Base-by-base conservation (phyloP, 371 early-diverging fungal species). In the Basidiobolus meristosporus region DNA sequence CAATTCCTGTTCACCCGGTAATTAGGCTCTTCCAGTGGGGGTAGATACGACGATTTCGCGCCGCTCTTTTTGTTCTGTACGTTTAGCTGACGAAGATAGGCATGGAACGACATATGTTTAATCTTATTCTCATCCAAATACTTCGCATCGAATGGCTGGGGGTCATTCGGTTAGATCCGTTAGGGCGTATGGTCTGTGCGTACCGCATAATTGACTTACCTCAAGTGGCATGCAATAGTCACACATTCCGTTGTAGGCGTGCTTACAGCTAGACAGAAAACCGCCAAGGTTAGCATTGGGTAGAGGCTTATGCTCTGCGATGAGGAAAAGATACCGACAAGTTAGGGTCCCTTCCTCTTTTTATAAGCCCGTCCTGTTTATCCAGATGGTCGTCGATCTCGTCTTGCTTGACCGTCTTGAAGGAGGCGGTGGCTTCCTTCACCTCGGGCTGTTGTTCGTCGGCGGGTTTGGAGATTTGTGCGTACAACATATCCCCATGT, bases 211-310 rank as follows among this genome's bases (percentile, higher is more conserved):
- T 11, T n/a, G 14, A 42, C 40, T 43, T 62, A 70, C 73, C 54
- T 87, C 92, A 17, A 90, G 58, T 3, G 98, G 95, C 77, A 83
- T 74, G 54, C 98, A 98, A 55, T 98, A 92, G 50, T 91, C 91
- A 57, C 98, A 98, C 95, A 96, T 96, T 30, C 88, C 91, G 32
- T 79, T 73, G 11, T 57, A 53, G 7, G 85, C 77, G 53, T 96
- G 98, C 38, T 82, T 80, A 62, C 98, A 96, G 57, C 84, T 82
- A 46, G 1, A 43, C n/a, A n/a, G n/a, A n/a, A n/a, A n/a, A n/a
- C n/a, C n/a, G n/a, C n/a, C n/a, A n/a, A n/a, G n/a, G n/a, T n/a
- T n/a, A n/a, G n/a, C n/a, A n/a, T n/a, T n/a, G n/a, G n/a, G n/a
- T n/a, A n/a, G n/a, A n/a, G n/a, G n/a, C n/a, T n/a, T n/a, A n/a